A percentile compares a stretch with the other conserved stretches of the same genome.
phyloP scores from a whole-genome alignment of 2,329 filamentous ascomycete genomes.

The Zymoseptoria tritici region DNA sequence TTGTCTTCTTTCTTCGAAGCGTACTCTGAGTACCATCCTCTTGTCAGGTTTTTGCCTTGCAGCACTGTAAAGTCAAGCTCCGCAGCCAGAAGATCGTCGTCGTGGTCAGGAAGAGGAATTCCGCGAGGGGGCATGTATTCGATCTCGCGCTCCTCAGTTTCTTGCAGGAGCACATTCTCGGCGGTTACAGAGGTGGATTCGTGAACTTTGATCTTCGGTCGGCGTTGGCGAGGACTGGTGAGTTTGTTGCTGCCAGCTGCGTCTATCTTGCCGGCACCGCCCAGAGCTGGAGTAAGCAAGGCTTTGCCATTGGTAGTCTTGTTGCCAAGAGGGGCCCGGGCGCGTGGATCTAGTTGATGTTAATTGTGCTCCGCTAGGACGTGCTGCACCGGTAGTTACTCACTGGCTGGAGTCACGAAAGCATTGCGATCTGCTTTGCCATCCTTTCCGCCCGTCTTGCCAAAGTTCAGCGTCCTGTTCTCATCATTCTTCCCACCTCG shows the following conservation, averaged over 20 bases:
- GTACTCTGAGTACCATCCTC: slow-evolving; percentile 46
- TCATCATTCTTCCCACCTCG: slow-evolving; percentile 58
- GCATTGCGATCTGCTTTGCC: slow-evolving; percentile 55
- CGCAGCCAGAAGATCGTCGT: slow-evolving; percentile 25
- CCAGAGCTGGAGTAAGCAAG: slow-evolving; percentile 53
- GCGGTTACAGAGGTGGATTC: slow-evolving; percentile 35
- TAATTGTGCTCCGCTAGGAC: slow-evolving; percentile 1
- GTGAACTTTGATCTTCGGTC: slow-evolving; percentile 54
- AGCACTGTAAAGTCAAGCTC: slow-evolving; percentile 33
- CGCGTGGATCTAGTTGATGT: slow-evolving; percentile 49
- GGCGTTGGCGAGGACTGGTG: slow-evolving; percentile 49
- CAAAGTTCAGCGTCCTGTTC: slow-evolving; percentile 60
- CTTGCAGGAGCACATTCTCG: slow-evolving; percentile 13
- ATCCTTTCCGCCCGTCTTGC: slow-evolving; percentile 50
- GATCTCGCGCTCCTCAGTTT: slow-evolving; percentile 59
- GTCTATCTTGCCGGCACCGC: slow-evolving; percentile 45
- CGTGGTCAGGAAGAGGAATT: slow-evolving; percentile 34
- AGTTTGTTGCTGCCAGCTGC: slow-evolving; percentile 36
- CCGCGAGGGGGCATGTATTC: slow-evolving; percentile 82
- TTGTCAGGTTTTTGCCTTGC: slow-evolving; percentile 45
- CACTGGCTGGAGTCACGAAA: slow-evolving; percentile 77
- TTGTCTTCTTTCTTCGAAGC: slow-evolving; percentile 52
- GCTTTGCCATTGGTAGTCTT: slow-evolving; percentile 95
- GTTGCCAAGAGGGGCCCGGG: slow-evolving; percentile 75
- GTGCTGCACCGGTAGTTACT: slow-evolving; percentile 5